Evolutionary conservation across 768 basidiomycete genomes (phyloP).

Genomic region (Russula compacta): DNA sequence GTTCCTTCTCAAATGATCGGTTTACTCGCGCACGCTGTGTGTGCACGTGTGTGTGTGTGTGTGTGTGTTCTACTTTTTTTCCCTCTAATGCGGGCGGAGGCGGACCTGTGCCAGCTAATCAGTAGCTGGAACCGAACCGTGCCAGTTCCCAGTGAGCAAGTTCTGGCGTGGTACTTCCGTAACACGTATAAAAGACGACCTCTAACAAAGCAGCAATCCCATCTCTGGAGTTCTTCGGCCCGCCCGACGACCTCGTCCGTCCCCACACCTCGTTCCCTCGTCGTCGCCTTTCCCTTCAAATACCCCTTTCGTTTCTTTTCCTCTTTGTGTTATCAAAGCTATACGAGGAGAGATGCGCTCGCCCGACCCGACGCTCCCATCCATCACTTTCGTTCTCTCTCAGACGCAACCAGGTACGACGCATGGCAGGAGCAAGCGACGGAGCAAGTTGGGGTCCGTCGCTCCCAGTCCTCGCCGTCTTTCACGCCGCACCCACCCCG

Average conservation of each 20-base stretch:
- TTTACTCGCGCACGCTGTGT: not conserved
- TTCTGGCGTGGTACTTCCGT: too few species aligned
- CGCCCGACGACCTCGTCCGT: too few species aligned
- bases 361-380: slow-evolving; percentile 15
- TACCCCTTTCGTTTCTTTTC: not conserved
- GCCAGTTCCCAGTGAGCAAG: too few species aligned
- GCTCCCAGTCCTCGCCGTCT: slow-evolving; percentile 7
- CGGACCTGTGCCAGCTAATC: not conserved
- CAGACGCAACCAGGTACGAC: not conserved
- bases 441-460: not conserved
- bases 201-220: too few species aligned
- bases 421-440: not conserved
- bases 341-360: slow-evolving; percentile 11
- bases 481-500: slow-evolving; percentile 15
- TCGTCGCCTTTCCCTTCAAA: not conserved
- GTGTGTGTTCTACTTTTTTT: not conserved
- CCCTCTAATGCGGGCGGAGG: not conserved
- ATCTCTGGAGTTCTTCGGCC: too few species aligned
- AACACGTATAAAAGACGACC: too few species aligned
- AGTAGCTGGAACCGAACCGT: too few species aligned
- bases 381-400: slow-evolving; percentile 19
- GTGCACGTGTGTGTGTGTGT: too few species aligned
- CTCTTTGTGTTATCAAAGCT: not conserved
- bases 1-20: not conserved
- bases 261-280: too few species aligned